Evolutionary conservation across 805 yeast genomes (phyloP), one percentile per base, ranked within the genome.

Genomic region (Cephaloascus albidus): DNA sequence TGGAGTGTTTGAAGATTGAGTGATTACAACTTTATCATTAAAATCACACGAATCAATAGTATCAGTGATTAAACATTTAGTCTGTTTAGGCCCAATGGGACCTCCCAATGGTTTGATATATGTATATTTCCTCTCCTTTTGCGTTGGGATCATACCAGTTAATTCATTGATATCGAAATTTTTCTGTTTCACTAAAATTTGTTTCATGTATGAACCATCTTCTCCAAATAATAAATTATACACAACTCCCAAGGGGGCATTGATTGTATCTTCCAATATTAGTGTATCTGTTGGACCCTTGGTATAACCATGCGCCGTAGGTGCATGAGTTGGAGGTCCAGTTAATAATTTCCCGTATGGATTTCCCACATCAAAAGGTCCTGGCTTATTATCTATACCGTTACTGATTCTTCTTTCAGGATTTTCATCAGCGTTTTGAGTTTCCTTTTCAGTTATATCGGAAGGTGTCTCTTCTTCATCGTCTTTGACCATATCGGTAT

Each of bases 31-130:
- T 41, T 54, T 60, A 19, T 64, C 60, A 4, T 70, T 63, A 16
- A 73, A 63, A 49, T 82, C 79, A 40, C 53, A 62, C 34, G 70
- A 63, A 23, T 77, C 76, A 15, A 83, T 51, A 2, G 67, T 67
- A 50, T 85, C 94, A 3, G 68, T 65, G 36, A 84, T 79, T 15
- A 65, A 54, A 61, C 90, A 83, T 42, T 60, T 61, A 0, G 94
- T 83, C 47, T 82, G 83, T 47, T 81, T 82, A 4, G 93, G 93
- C 0, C 90, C 93, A 40, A 85, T 76, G 0, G 85, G 72, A 2
- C 75, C 79, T 37, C 70, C 65, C 34, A 84, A 60, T 2, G 90
- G 89, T 48, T 83, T 79, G 1, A 65, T 65, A 51, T 81, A 84
- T 0, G 68, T 55, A 46, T 76, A 84, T 6, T 60, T 58, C 49